Evolutionary conservation across 2,329 filamentous ascomycete genomes (phyloP).

Genomic region (Colletotrichum spaethianum): DNA sequence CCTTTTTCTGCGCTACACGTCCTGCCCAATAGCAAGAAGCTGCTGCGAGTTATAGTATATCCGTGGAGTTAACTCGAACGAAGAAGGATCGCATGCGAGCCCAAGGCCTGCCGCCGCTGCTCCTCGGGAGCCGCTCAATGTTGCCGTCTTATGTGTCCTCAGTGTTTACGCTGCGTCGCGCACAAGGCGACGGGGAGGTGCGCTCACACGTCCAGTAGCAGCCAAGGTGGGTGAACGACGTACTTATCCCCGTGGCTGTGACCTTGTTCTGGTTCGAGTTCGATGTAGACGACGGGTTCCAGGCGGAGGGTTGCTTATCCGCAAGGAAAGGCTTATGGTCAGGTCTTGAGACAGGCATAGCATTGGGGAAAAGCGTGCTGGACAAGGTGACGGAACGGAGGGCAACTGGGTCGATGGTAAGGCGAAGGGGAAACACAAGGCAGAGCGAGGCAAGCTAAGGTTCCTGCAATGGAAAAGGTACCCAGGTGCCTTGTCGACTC

Average conservation of each 20-base stretch:
- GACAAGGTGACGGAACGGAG: constrained; percentile 9
- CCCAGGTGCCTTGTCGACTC: constrained; percentile 29
- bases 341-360: constrained; percentile 2
- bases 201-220: not conserved
- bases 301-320: constrained; percentile 24
- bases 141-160: not conserved
- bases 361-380: constrained; percentile 6
- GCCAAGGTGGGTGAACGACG: constrained; percentile 9
- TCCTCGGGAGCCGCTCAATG: not conserved
- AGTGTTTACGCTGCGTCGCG: not conserved
- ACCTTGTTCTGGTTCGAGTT: constrained; percentile 24
- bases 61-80: not conserved
- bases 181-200: not conserved
- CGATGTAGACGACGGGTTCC: constrained; percentile 1
- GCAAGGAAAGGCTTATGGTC: constrained; percentile 3
- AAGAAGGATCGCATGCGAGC: not conserved
- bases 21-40: not conserved
- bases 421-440: constrained; percentile 5
- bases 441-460: constrained; percentile 3
- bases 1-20: not conserved
- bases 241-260: constrained; percentile 7
- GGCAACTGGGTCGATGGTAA: constrained; percentile 11
- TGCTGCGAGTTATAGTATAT: not conserved
- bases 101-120: not conserved
- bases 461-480: constrained; percentile 28